These are phyloP conservation scores for Calvatia gigantea DNA, from an alignment of 768 basidiomycete species.

Conservation along the genomic window DNA sequence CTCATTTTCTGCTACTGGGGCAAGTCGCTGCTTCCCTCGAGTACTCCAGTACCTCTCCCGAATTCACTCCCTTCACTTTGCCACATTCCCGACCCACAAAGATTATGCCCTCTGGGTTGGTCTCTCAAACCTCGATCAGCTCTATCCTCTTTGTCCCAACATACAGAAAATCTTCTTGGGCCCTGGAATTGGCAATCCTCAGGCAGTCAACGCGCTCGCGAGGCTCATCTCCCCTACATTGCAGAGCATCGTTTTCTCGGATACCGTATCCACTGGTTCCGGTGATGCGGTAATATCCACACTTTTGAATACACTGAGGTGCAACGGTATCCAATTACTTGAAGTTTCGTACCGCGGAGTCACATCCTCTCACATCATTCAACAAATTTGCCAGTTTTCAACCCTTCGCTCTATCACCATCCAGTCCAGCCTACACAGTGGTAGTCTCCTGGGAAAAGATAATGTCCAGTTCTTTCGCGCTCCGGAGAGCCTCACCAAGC, in stretches of 20 bases:
- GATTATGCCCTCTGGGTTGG: neutral
- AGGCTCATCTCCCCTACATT: neutral
- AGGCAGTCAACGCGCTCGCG: neutral
- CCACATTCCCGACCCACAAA: neutral
- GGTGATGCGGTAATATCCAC: neutral
- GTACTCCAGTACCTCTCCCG: neutral
- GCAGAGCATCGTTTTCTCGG: neutral
- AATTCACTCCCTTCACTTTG: neutral
- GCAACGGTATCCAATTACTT: neutral
- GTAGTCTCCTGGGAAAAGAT: neutral
- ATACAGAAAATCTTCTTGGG: neutral
- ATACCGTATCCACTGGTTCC: neutral
- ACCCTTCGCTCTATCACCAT: neutral
- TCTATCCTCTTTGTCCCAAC: neutral
- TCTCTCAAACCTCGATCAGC: neutral
- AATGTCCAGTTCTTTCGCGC: neutral
- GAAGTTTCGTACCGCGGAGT: neutral
- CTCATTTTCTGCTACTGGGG: neutral
- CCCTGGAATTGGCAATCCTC: neutral
- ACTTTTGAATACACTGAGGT: neutral
- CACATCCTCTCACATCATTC: neutral
- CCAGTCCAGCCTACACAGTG: neutral
- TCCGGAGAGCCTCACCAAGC: neutral
- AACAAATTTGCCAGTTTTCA: neutral
- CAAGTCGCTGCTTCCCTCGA: neutral